Evolutionary conservation across 202 grass and related monocot genomes (phyloP).

Genomic region (Bolboschoenoplectus hybrid): DNA sequence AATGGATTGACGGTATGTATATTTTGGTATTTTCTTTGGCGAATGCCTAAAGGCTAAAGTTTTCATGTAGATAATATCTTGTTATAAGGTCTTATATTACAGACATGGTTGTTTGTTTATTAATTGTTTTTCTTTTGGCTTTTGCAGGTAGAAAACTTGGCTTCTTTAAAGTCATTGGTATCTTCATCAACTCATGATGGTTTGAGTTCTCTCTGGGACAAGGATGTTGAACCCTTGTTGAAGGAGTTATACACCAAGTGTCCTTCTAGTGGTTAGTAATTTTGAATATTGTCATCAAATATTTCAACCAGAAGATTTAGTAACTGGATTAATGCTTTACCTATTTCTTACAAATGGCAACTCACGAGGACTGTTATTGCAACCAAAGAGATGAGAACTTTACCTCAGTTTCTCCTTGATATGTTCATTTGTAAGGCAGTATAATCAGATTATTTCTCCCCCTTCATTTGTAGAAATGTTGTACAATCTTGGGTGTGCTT

Average conservation of each 20-base stretch:
- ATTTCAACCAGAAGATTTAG: not conserved
- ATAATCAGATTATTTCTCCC: not conserved
- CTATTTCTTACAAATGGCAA: not conserved
- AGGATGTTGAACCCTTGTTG: conserved; percentile 66
- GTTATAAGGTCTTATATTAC: not conserved
- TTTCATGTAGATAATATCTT: not conserved
- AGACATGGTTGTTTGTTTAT: conserved; percentile 32
- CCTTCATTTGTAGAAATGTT: conserved; percentile 54
- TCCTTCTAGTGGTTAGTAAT: conserved; percentile 42
- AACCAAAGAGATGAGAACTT: not conserved
- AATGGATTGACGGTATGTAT: conserved; percentile 55
- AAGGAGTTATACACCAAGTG: conserved; percentile 62
- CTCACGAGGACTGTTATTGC: not conserved
- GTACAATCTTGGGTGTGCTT: conserved; percentile 79
- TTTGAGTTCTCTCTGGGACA: conserved; percentile 65
- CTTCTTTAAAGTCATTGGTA: conserved; percentile 53
- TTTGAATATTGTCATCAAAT: not conserved
- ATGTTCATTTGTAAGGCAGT: not conserved
- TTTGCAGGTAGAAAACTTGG: conserved; percentile 56
- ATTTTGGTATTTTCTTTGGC: not conserved
- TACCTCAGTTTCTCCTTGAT: conserved; percentile 28
- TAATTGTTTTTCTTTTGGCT: conserved; percentile 16
- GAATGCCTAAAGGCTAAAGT: not conserved
- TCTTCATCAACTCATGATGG: conserved; percentile 67
- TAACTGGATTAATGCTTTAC: not conserved